Evolutionary conservation across 768 basidiomycete species (phyloP).

Genomic region (Russula dissimulans): DNA sequence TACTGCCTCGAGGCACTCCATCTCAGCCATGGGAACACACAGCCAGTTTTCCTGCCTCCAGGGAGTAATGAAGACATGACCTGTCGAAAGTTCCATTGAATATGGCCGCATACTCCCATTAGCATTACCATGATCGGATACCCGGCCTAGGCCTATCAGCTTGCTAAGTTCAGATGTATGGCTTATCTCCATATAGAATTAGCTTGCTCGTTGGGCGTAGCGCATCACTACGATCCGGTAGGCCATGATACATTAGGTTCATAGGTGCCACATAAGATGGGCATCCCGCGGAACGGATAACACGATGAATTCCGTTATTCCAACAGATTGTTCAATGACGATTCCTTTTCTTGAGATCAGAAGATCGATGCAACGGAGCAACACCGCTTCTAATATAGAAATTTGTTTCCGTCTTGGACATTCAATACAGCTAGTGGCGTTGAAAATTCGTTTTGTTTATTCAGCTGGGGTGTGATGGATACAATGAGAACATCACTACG

Average conservation of each 20-base stretch:
- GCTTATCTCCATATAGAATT: background rate
- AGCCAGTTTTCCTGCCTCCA: background rate
- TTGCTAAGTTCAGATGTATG: background rate
- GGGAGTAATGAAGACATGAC: background rate
- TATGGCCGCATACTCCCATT: background rate
- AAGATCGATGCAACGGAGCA: background rate
- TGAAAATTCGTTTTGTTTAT: background rate
- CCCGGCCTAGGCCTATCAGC: background rate
- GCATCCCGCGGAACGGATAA: background rate
- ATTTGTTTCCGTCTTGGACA: background rate
- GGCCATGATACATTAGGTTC: background rate
- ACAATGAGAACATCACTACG: background rate
- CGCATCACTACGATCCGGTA: background rate
- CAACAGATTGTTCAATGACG: background rate
- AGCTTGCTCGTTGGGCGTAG: background rate
- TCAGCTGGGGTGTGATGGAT: background rate
- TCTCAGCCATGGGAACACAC: slow-evolving; percentile 2
- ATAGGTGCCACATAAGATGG: background rate
- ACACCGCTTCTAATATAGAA: background rate
- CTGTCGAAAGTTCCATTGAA: slow-evolving; percentile 6
- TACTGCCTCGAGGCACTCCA: background rate
- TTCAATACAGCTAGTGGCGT: background rate
- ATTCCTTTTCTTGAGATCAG: background rate
- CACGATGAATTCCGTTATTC: background rate
- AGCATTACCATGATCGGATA: slow-evolving; percentile 5